Conservation (phyloP, 768 basidiomycete genomes). For the Auricularia sp. region DNA sequence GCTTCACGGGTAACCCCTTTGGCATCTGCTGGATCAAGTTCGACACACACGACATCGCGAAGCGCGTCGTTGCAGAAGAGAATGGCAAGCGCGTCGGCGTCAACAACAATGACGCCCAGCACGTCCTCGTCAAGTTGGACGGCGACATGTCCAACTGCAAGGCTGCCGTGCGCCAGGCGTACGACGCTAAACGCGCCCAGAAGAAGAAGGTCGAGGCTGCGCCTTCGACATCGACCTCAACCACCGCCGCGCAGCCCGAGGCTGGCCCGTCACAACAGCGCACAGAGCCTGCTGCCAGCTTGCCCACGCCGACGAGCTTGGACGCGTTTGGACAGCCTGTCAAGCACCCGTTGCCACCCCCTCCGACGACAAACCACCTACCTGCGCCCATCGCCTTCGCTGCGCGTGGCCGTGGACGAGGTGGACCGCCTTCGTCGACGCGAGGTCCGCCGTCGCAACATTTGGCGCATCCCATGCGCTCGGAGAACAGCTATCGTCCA, state of each 20-base stretch:
- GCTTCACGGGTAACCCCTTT: conserved; percentile 67
- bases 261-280: not conserved
- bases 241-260: too few relatives aligned
- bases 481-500: not conserved
- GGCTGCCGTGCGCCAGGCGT: conserved; percentile 57
- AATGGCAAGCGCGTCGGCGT: conserved; percentile 53
- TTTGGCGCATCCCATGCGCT: too few relatives aligned
- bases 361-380: not conserved
- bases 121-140: conserved; percentile 72
- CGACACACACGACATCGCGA: conserved; percentile 55
- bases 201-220: conserved; percentile 23
- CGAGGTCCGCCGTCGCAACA: not conserved
- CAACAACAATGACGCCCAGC: conserved; percentile 37
- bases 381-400: not conserved
- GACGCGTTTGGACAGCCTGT: not conserved
- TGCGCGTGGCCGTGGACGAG: not conserved
- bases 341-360: not conserved
- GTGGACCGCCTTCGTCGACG: not conserved
- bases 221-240: not conserved
- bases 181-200: conserved; percentile 28
- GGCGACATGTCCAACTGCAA: conserved; percentile 55
- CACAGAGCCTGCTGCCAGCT: not conserved
- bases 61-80: conserved; percentile 51
- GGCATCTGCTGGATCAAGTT: conserved; percentile 75
- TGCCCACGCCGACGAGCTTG: not conserved